These are phyloP conservation scores for Scleromitrula shiraiana DNA, from an alignment of 2,329 filamentous ascomycete species.

Conservation along the genomic window DNA sequence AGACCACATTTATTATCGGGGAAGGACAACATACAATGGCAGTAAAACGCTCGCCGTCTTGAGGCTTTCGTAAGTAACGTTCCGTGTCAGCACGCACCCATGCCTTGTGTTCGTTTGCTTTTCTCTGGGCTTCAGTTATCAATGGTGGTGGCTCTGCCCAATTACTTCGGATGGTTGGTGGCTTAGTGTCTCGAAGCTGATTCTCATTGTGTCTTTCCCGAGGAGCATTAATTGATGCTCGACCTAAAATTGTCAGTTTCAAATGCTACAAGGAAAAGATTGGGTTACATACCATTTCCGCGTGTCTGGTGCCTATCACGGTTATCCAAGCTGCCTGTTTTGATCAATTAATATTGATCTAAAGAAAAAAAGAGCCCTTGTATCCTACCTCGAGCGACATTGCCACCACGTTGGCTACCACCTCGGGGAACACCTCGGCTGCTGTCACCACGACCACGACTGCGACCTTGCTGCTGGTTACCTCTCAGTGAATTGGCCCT, in stretches of 20 bases:
- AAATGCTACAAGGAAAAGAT: too few species aligned
- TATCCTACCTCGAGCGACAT: too few species aligned
- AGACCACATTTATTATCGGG: neutral
- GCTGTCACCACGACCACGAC: neutral
- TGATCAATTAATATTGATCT: too few species aligned
- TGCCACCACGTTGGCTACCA: neutral
- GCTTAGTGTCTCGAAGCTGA: too few species aligned
- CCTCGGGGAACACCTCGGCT: neutral
- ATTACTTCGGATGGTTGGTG: too few species aligned
- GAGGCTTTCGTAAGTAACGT: neutral
- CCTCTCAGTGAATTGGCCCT: neutral
- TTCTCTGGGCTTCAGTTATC: neutral
- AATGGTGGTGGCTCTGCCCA: slow-evolving; percentile 2
- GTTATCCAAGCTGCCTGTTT: neutral
- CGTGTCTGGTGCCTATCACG: neutral
- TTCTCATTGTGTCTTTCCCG: too few species aligned
- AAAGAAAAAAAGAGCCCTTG: too few species aligned
- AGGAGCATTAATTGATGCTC: too few species aligned
- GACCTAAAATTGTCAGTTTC: too few species aligned
- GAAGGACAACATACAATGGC: neutral
- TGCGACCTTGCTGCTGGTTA: neutral
- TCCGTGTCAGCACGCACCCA: neutral
- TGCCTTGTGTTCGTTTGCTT: neutral
- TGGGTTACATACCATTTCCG: neutral
- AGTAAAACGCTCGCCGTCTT: neutral